A percentile compares a stretch with the other conserved stretches of the same genome.
Conservation (phyloP, 129 eudicot genomes). For the Artemisia annua region DNA sequence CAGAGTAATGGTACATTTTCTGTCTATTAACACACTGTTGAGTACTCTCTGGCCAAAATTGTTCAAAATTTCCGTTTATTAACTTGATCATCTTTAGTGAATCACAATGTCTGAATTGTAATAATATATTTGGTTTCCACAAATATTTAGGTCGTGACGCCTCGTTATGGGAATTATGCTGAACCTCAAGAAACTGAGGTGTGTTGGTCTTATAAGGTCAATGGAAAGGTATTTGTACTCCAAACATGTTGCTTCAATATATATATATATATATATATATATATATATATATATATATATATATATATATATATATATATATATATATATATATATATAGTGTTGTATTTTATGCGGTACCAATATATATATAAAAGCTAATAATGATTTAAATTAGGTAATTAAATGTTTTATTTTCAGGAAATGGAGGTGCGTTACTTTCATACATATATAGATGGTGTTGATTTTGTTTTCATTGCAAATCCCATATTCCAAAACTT, state of each 20-base stretch:
- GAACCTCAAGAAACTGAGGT: slow-evolving; percentile 75
- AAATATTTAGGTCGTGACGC: slow-evolving; percentile 69
- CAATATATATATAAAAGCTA: neutral
- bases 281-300: too few species aligned
- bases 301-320: too few species aligned
- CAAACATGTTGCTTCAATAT: neutral
- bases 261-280: too few species aligned
- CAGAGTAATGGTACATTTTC: slow-evolving; percentile 80
- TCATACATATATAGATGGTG: slow-evolving; percentile 92
- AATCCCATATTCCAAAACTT: slow-evolving; percentile 70
- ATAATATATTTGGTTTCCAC: slow-evolving; percentile 15
- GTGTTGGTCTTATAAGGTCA: slow-evolving; percentile 60
- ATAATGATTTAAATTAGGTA: slow-evolving; percentile 20
- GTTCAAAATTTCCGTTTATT: too few species aligned
- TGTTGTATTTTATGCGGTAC: too few species aligned
- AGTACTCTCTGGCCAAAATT: neutral
- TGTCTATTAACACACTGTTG: too few species aligned
- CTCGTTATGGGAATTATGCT: slow-evolving; percentile 67
- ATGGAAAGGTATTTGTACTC: slow-evolving; percentile 63
- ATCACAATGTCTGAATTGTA: neutral
- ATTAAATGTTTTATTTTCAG: slow-evolving; percentile 41
- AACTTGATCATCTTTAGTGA: neutral
- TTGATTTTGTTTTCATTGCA: slow-evolving; percentile 89
- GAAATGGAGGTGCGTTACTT: slow-evolving; percentile 83
- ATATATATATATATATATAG: too few species aligned